phyloP scores from a whole-genome alignment of 1,284 basidiomycete genomes.

The Boletellus deceptivus region DNA sequence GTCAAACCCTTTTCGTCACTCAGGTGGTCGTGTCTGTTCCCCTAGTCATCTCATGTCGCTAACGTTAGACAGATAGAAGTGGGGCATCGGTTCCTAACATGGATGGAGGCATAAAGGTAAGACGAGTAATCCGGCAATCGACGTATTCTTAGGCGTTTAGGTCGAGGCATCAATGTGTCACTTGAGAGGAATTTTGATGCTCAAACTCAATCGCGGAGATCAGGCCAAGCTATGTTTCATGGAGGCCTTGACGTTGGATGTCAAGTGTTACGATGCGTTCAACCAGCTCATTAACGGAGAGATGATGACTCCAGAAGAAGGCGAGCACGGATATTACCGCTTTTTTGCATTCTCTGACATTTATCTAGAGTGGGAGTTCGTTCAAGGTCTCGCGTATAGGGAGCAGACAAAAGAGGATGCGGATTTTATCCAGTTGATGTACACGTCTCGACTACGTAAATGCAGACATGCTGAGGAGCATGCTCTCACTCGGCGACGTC shows the following conservation, averaged over 20 bases:
- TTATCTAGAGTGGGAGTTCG: slow-evolving; percentile 88
- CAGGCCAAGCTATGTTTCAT: slow-evolving; percentile 93
- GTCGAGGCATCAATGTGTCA: slow-evolving; percentile 96
- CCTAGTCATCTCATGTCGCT: neutral
- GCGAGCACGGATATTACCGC: slow-evolving; percentile 40
- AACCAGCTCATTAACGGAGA: slow-evolving; percentile 87
- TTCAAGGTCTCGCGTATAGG: slow-evolving; percentile 80
- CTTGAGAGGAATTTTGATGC: slow-evolving; percentile 89
- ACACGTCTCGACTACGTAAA: slow-evolving; percentile 89
- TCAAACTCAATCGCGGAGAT: slow-evolving; percentile 87
- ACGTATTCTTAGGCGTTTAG: slow-evolving; percentile 40
- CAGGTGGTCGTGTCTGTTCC: slow-evolving; percentile 41
- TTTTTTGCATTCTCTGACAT: slow-evolving; percentile 4
- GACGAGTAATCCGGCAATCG: slow-evolving; percentile 1
- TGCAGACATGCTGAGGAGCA: slow-evolving; percentile 84
- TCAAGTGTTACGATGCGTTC: slow-evolving; percentile 98
- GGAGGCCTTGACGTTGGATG: slow-evolving; percentile 91
- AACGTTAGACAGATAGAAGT: slow-evolving; percentile 44
- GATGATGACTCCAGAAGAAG: slow-evolving; percentile 93
- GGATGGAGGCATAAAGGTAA: slow-evolving; percentile 85
- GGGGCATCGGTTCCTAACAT: slow-evolving; percentile 70
- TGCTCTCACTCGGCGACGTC: slow-evolving; percentile 65
- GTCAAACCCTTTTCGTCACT: slow-evolving; percentile 80
- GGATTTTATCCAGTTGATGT: slow-evolving; percentile 88
- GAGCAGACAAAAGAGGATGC: slow-evolving; percentile 86